phyloP scores from a whole-genome alignment of 768 basidiomycete species.

The Xanthoconium purpureum region DNA sequence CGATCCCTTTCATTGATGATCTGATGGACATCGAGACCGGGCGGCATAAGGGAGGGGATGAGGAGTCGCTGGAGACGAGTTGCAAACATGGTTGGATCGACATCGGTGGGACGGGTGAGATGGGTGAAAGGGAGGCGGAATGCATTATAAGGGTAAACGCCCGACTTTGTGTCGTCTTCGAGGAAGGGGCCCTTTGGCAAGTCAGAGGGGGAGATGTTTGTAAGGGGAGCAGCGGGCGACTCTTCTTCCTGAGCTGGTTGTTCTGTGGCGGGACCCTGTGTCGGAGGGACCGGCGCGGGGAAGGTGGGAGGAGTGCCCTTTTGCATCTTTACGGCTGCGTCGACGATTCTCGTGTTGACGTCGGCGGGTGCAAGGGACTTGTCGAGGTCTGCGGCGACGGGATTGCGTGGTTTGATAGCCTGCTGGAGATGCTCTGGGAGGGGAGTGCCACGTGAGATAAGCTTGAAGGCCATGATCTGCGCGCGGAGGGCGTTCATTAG shows the following conservation, averaged over 20 bases:
- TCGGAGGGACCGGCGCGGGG: conserved; percentile 23
- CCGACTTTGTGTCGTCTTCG: conserved; percentile 76
- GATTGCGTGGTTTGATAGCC: conserved; percentile 63
- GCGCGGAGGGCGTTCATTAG: conserved; percentile 76
- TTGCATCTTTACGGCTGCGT: conserved; percentile 71
- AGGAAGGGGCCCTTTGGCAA: conserved; percentile 71
- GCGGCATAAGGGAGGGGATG: conserved; percentile 86
- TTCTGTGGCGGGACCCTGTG: conserved; percentile 28
- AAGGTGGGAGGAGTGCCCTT: conserved; percentile 42
- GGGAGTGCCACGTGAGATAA: conserved; percentile 60
- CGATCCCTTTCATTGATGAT: conserved; percentile 89
- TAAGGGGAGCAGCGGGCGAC: conserved; percentile 27
- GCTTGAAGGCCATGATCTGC: conserved; percentile 81
- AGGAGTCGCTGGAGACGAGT: conserved; percentile 77
- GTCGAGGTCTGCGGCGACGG: conserved; percentile 59
- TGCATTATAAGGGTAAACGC: conserved; percentile 91
- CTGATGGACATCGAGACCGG: conserved; percentile 88
- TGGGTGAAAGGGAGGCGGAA: conserved; percentile 82
- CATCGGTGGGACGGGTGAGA: conserved; percentile 61
- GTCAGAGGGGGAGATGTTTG: conserved; percentile 51
- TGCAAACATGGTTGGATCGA: conserved; percentile 59
- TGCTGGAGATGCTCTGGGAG: conserved; percentile 69
- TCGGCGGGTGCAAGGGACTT: conserved; percentile 61
- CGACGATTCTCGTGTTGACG: conserved; percentile 59
- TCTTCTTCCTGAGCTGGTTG: conserved; percentile 55